These are phyloP conservation scores for Monosporozyma solicola DNA, from an alignment of 805 yeast species.

Conservation along the genomic window DNA sequence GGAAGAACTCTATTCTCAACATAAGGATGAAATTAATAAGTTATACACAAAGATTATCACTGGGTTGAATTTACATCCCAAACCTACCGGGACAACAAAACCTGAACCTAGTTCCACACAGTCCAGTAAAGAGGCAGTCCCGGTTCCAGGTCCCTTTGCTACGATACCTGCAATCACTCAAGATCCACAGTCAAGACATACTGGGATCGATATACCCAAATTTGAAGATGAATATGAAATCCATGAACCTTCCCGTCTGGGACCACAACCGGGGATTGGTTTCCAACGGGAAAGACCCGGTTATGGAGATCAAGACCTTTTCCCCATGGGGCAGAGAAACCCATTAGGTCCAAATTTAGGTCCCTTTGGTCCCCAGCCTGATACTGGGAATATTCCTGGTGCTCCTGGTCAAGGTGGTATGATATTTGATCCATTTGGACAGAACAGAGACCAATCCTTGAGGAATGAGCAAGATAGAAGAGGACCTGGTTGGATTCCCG, in stretches of 20 bases:
- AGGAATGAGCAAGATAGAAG: constrained; percentile 8
- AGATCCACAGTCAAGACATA: neutral
- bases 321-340: constrained; percentile 26
- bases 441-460: constrained; percentile 7
- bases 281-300: constrained; percentile 6
- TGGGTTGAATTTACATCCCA: neutral
- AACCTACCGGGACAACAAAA: neutral
- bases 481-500: constrained; percentile 27
- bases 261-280: constrained; percentile 5
- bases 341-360: constrained; percentile 9
- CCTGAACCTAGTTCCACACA: neutral
- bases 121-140: neutral
- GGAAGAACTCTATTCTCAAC: neutral
- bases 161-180: neutral
- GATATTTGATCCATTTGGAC: constrained; percentile 26
- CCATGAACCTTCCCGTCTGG: neutral
- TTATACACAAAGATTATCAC: neutral
- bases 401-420: constrained; percentile 22
- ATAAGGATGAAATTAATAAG: neutral
- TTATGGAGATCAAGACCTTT: constrained; percentile 29
- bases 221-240: constrained; percentile 29
- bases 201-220: constrained; percentile 20
- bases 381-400: neutral
- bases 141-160: neutral
- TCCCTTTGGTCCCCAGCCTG: neutral